Conservation (phyloP, 2,329 filamentous ascomycete genomes). For the Hypomyces rosellus region DNA sequence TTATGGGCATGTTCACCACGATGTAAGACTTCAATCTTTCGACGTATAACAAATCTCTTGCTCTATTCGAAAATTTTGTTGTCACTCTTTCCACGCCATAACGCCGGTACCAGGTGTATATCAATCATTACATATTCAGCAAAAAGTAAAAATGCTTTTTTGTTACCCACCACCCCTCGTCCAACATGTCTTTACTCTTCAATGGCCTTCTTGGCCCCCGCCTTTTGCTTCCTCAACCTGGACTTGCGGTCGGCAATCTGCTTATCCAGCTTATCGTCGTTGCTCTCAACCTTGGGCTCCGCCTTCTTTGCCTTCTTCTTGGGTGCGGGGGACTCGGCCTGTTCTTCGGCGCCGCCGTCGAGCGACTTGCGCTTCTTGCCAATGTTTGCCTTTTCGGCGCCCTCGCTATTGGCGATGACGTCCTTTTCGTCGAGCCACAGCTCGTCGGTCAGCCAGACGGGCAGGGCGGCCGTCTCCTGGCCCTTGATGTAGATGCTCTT, state of each 20-base stretch:
- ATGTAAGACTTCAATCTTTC: slow-evolving; percentile 12
- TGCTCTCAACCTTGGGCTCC: slow-evolving; percentile 34
- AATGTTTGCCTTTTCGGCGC: slow-evolving; percentile 47
- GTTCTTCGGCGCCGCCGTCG: slow-evolving; percentile 31
- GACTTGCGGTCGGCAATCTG: slow-evolving; percentile 55
- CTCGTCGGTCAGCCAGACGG: slow-evolving; percentile 91
- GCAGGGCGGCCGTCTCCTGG: slow-evolving; percentile 77
- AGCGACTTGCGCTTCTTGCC: slow-evolving; percentile 59
- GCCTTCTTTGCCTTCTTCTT: slow-evolving; percentile 34
- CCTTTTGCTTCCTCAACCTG: slow-evolving; percentile 54
- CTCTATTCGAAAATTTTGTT: neutral
- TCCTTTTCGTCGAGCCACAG: slow-evolving; percentile 77
- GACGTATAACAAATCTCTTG: slow-evolving; percentile 18
- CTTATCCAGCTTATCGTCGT: slow-evolving; percentile 49
- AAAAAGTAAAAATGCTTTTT: slow-evolving; percentile 5
- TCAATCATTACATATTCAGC: slow-evolving; percentile 11
- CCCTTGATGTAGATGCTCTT: slow-evolving; percentile 86
- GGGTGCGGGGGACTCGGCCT: slow-evolving; percentile 35
- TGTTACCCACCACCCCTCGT: neutral
- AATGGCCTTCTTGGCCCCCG: slow-evolving; percentile 45
- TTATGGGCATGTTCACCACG: neutral
- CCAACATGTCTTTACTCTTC: slow-evolving; percentile 29
- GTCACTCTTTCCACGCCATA: slow-evolving; percentile 24
- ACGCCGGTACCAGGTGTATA: slow-evolving; percentile 24
- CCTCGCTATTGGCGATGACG: slow-evolving; percentile 49